Conservation (phyloP, 78 protist genomes). For the Chrysochromulina tobinii region DNA sequence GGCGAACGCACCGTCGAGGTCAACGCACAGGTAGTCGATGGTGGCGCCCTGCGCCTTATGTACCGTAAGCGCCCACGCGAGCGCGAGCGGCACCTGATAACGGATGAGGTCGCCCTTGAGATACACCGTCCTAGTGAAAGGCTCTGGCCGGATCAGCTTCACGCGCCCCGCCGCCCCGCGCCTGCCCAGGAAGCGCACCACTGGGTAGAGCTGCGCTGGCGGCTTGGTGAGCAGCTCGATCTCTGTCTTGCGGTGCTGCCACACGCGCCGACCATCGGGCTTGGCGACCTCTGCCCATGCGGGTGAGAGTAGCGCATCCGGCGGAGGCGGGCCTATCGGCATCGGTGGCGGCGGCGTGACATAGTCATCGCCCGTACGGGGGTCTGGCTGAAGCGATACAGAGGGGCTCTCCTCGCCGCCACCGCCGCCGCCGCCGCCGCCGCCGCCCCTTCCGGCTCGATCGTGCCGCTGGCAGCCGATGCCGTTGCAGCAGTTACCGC, state of each 20-base stretch:
- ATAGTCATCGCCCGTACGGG: too few relatives aligned
- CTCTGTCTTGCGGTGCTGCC: too few relatives aligned
- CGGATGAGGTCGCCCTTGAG: slow-evolving; percentile 27
- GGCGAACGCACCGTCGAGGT: slow-evolving; percentile 70
- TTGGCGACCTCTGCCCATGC: neutral
- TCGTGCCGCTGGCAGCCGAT: too few relatives aligned
- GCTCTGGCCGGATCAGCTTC: neutral
- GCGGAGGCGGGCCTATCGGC: neutral
- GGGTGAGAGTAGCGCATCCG: neutral
- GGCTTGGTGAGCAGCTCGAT: neutral
- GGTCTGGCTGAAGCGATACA: neutral
- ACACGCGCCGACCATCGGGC: neutral
- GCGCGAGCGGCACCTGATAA: slow-evolving; percentile 79
- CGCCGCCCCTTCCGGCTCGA: too few relatives aligned
- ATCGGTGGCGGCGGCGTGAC: too few relatives aligned
- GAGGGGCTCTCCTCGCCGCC: neutral
- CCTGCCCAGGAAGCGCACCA: neutral
- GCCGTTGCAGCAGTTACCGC: too few relatives aligned
- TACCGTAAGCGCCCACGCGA: slow-evolving; percentile 92
- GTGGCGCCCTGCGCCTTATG: slow-evolving; percentile 93
- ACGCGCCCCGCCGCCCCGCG: neutral
- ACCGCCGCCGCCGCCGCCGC: neutral
- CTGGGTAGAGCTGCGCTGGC: neutral
- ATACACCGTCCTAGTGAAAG: neutral
- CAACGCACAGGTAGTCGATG: slow-evolving; percentile 65